phyloP scores from a whole-genome alignment of 805 yeast species.

The Barnettozyma californica region DNA sequence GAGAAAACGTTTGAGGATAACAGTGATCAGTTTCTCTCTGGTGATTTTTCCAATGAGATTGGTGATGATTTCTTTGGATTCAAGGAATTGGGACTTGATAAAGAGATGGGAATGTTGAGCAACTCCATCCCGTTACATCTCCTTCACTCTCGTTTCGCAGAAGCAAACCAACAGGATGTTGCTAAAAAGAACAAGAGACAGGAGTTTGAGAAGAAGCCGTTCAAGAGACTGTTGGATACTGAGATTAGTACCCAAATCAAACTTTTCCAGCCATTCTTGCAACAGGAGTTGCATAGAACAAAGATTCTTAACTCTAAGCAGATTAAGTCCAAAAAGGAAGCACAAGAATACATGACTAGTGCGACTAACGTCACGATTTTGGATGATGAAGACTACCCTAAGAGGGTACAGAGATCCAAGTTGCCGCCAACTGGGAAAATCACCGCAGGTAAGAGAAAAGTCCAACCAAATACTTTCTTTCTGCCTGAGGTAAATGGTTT shows the following conservation, averaged over 20 bases:
- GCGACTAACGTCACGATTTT: constrained; percentile 44
- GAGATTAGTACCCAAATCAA: constrained; percentile 53
- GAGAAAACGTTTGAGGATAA: constrained; percentile 83
- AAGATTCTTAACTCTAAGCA: constrained; percentile 37
- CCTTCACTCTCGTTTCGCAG: constrained; percentile 69
- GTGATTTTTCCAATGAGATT: constrained; percentile 87
- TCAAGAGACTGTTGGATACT: constrained; percentile 46
- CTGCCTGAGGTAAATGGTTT: constrained; percentile 31
- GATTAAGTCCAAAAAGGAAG: constrained; percentile 22
- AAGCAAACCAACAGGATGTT: constrained; percentile 42
- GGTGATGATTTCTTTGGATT: constrained; percentile 99
- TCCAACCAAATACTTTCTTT: constrained; percentile 49
- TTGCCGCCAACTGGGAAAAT: constrained; percentile 91
- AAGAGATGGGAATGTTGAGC: constrained; percentile 80
- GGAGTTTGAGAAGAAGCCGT: constrained; percentile 55
- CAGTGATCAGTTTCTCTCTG: constrained; percentile 89
- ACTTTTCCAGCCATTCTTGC: constrained; percentile 50
- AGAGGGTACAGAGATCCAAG: constrained; percentile 68
- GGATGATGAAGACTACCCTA: constrained; percentile 84
- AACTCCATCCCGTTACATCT: constrained; percentile 87
- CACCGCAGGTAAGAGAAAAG: constrained; percentile 59
- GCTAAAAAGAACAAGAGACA: constrained; percentile 50
- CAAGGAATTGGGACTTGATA: constrained; percentile 87
- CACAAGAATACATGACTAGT: constrained; percentile 25
- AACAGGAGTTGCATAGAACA: constrained; percentile 37